These are phyloP conservation scores for Nepenthes mirabilis DNA, from an alignment of 148 eudicot genomes.

Conservation along the genomic window DNA sequence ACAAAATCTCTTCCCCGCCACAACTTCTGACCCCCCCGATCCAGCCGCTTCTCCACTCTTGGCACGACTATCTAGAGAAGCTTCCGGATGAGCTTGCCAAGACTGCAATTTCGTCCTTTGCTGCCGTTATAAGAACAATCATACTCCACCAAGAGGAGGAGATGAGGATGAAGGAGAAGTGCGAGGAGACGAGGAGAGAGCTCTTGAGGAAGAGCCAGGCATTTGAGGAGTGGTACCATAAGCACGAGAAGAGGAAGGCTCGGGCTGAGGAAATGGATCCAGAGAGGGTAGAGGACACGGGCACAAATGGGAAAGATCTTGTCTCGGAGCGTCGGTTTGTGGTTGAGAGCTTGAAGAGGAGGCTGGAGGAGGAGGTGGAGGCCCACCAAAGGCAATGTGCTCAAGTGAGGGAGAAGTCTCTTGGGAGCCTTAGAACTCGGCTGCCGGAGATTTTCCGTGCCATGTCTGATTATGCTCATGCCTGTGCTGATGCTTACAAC, in stretches of 20 bases:
- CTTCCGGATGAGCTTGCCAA: constrained; percentile 64
- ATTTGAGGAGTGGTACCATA: constrained; percentile 50
- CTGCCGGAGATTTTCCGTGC: constrained; percentile 64
- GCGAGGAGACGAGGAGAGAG: constrained; percentile 50
- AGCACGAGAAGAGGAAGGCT: constrained; percentile 38
- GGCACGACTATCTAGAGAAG: constrained; percentile 64
- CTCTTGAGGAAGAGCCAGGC: constrained; percentile 32
- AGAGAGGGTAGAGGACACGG: constrained; percentile 19
- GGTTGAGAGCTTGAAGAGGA: constrained; percentile 42
- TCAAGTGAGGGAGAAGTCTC: constrained; percentile 69
- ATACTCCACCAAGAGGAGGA: constrained; percentile 58
- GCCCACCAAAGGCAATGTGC: constrained; percentile 31
- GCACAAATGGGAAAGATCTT: constrained; percentile 11
- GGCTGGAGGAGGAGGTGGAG: constrained; percentile 48
- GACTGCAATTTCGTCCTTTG: constrained; percentile 51
- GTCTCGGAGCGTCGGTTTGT: constrained; percentile 33
- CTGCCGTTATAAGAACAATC: constrained; percentile 44
- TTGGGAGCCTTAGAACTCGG: constrained; percentile 38
- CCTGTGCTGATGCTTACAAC: constrained; percentile 49
- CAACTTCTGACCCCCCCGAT: constrained; percentile 59
- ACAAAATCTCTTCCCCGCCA: constrained; percentile 62
- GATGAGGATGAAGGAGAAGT: constrained; percentile 37
- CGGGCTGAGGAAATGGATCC: constrained; percentile 41
- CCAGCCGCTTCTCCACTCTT: constrained; percentile 43
- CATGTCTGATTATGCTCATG: constrained; percentile 38